Base-by-base conservation (phyloP, 352 stramenopile genomes). In the Phytophthora syringae region DNA sequence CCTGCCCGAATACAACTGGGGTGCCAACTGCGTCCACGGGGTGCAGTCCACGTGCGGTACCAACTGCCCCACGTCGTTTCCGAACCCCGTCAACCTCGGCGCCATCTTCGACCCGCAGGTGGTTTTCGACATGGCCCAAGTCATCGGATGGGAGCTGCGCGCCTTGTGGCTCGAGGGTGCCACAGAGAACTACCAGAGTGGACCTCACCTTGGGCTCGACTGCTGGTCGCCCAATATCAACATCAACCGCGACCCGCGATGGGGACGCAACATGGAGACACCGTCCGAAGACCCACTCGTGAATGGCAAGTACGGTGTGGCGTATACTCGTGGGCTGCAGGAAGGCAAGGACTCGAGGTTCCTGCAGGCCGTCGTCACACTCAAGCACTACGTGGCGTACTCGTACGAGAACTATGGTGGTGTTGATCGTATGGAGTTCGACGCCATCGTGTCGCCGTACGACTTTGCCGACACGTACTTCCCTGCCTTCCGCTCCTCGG, bases 181-280 rank as follows among this genome's bases (percentile, higher is more conserved):
- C 1, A 62, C 74, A 7, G 86, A 94, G 45, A 92, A 94, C 57
- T 90, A 92, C 53, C 52, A 53, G 5, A 39, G 45, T 0, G 85
- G 81, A 10, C 79, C 68, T 60, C 86, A 96, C 43, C 64, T 93
- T n/a, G 94, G 93, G 1, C 74, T 98, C 20, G 97, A 96, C 48
- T 98, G 88, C 71, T 99, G 90, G 88, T 95, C 88, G 43, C 96
- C 96, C 12, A 98, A 98, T 60, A 93, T 99, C 51, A 99, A 99
- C 71, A 91, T 98, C 52, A 96, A 97, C 49, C 76, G 95, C 60
- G 94, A 99, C 78, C 94, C 95, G 34, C 77, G 94, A 48, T 99
- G 93, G 93, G 96, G 96, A 10, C 74, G 96, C 24, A 97, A 93
- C 63, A 96, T 97, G 84, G 92, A 98, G 78, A 97, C 85, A 2